phyloP scores from a whole-genome alignment of 2,329 filamentous ascomycete genomes.

The Fusarium sp. region DNA sequence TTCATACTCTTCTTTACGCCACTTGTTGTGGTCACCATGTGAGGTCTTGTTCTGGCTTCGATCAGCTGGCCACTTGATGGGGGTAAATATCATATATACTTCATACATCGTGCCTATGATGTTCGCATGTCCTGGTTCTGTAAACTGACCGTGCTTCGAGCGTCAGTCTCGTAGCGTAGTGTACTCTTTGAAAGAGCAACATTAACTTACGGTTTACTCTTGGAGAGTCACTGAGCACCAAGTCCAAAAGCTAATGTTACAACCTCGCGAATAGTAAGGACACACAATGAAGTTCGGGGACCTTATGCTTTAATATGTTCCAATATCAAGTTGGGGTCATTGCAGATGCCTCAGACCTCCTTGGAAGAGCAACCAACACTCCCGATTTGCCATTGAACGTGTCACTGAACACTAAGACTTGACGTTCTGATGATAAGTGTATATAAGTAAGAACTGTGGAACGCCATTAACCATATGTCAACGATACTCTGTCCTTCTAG shows the following conservation, averaged over 20 bases:
- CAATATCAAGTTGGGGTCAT: background rate
- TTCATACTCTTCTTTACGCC: background rate
- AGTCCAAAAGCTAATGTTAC: background rate
- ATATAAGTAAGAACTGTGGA: background rate
- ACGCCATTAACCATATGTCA: background rate
- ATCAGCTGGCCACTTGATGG: background rate
- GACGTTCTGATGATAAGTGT: too few relatives aligned
- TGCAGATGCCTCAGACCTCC: background rate
- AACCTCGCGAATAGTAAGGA: background rate
- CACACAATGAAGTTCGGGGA: accelerated
- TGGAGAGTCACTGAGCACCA: background rate
- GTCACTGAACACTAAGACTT: background rate
- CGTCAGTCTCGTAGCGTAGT: background rate
- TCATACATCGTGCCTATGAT: background rate
- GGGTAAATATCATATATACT: too few relatives aligned
- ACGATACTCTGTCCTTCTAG: background rate
- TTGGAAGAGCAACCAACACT: background rate
- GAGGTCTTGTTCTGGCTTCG: background rate
- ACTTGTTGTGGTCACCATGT: background rate
- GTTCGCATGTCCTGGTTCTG: background rate
- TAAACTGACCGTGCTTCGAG: background rate
- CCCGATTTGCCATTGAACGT: background rate
- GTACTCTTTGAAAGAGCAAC: background rate
- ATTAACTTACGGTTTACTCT: background rate
- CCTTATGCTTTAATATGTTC: background rate